Evolutionary conservation across 305 asterid species (phyloP).

Genomic region (Solanum hybrid): DNA sequence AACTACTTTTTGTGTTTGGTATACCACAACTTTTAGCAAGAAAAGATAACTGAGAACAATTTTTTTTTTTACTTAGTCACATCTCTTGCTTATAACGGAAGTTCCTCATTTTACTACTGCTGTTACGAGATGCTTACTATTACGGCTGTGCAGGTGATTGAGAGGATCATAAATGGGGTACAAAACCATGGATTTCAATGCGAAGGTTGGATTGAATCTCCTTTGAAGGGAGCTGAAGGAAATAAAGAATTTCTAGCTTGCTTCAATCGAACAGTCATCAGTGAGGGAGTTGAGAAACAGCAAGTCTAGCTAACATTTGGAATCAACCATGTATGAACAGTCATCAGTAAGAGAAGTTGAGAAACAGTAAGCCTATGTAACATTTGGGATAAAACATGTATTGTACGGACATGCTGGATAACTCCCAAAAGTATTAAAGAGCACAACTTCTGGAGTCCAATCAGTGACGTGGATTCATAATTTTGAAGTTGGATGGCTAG

Average conservation of each 20-base stretch:
- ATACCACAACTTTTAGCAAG: background rate
- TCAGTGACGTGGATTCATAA: background rate
- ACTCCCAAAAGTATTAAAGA: background rate
- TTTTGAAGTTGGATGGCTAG: background rate
- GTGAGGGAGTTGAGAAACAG: background rate
- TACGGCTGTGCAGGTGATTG: slow-evolving; percentile 44
- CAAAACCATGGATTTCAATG: slow-evolving; percentile 60
- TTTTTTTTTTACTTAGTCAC: background rate
- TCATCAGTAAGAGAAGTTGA: background rate
- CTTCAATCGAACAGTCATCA: slow-evolving; percentile 31
- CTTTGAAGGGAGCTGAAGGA: slow-evolving; percentile 88
- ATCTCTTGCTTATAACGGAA: background rate
- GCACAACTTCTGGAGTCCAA: background rate
- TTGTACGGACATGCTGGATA: background rate
- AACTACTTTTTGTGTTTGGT: background rate
- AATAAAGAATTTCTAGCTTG: slow-evolving; percentile 81
- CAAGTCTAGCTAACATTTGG: background rate
- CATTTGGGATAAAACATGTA: background rate
- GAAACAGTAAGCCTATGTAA: background rate
- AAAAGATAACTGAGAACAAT: background rate
- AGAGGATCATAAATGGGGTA: slow-evolving; percentile 67
- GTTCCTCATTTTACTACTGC: background rate
- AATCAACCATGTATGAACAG: slow-evolving; percentile 5
- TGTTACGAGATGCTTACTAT: background rate
- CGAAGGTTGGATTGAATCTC: slow-evolving; percentile 86